Percentiles rank a stretch among this genome's conserved stretches.
Evolutionary conservation across 257 asterid genomes (phyloP).

Genomic region (Capsicum rhomboideum): DNA sequence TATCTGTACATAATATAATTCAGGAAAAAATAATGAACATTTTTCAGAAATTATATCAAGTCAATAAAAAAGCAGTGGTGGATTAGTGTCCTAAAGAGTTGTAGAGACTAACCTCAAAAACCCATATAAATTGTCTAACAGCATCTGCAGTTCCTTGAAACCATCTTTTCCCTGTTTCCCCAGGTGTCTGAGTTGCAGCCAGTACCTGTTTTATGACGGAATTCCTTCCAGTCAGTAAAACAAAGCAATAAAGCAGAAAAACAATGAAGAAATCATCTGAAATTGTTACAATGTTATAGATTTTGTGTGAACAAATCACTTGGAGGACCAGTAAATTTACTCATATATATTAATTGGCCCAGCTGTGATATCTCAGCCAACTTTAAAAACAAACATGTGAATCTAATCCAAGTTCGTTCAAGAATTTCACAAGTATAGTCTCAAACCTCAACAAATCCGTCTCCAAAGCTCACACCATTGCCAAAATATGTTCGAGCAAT

Average conservation of each 20-base stretch:
- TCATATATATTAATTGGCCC: background rate
- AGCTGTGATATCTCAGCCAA: background rate
- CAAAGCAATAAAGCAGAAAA: background rate
- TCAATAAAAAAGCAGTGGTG: background rate
- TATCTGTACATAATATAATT: background rate
- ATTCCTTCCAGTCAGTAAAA: background rate
- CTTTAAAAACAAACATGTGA: background rate
- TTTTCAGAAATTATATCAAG: background rate
- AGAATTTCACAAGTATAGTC: background rate
- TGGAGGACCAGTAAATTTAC: background rate
- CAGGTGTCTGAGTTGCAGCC: conserved; percentile 94
- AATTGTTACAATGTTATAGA: background rate
- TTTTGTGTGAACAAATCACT: background rate
- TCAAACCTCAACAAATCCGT: conserved; percentile 84
- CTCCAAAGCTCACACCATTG: conserved; percentile 82
- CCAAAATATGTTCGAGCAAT: conserved; percentile 86
- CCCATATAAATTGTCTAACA: conserved; percentile 83
- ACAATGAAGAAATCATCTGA: background rate
- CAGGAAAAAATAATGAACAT: background rate
- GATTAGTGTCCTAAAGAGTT: background rate
- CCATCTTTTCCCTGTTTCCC: conserved; percentile 85
- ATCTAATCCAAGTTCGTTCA: background rate
- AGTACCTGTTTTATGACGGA: conserved; percentile 42
- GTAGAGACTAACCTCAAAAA: conserved; percentile 61
- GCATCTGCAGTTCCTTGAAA: conserved; percentile 99